A percentile compares a stretch with the other conserved stretches of the same genome.
Conservation (phyloP, 495 filamentous ascomycete species). For the Paragyromitra xinjiangensis region DNA sequence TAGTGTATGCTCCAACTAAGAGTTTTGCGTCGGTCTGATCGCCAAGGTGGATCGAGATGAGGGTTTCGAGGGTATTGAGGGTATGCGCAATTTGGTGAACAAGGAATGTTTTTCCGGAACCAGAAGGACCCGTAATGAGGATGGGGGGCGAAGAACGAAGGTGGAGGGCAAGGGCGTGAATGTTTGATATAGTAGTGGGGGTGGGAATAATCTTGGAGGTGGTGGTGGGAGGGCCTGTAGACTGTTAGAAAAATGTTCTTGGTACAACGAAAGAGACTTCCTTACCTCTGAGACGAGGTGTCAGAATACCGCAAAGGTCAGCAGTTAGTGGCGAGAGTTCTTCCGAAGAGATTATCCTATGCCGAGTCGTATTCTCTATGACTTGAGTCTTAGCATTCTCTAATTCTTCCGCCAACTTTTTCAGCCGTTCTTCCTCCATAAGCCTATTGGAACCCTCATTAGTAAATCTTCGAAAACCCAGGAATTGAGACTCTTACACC, state of each 20-base stretch:
- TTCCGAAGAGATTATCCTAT: constrained; percentile 52
- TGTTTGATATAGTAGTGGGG: constrained; percentile 72
- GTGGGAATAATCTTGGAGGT: constrained; percentile 74
- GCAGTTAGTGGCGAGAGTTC: constrained; percentile 65
- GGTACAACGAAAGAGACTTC: not conserved
- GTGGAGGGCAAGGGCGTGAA: constrained; percentile 71
- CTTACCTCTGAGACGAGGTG: constrained; percentile 52
- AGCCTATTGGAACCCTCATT: constrained; percentile 56
- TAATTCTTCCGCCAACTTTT: constrained; percentile 60
- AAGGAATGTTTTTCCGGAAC: constrained; percentile 87
- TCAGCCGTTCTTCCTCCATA: constrained; percentile 75
- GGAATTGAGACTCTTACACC: constrained; percentile 37
- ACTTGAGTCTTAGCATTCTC: constrained; percentile 59
- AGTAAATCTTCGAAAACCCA: constrained; percentile 5
- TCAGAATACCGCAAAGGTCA: constrained; percentile 61
- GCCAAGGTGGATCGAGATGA: constrained; percentile 93
- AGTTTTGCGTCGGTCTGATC: constrained; percentile 97
- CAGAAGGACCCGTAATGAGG: constrained; percentile 81
- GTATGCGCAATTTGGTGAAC: constrained; percentile 82
- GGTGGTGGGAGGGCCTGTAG: constrained; percentile 63
- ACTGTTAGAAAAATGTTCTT: constrained; percentile 68
- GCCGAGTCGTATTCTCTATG: constrained; percentile 43
- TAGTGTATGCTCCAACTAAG: constrained; percentile 90
- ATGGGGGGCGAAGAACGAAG: constrained; percentile 74
- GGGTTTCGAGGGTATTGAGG: constrained; percentile 74